Evolutionary conservation across 768 basidiomycete species (phyloP).

Genomic region (Filobasidium floriforme): DNA sequence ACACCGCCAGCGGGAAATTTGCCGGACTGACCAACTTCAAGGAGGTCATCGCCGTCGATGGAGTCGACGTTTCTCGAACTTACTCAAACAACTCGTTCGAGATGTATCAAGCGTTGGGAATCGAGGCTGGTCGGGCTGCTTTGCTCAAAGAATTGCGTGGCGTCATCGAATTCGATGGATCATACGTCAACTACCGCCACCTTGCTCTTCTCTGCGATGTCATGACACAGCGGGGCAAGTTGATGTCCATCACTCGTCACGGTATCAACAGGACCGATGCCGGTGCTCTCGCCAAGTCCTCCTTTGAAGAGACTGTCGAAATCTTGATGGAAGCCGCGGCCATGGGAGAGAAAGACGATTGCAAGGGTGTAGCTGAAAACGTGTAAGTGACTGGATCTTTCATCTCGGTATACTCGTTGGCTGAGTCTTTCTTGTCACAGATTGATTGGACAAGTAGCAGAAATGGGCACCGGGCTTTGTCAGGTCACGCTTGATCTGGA

Average conservation of each 20-base stretch:
- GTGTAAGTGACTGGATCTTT: conserved; percentile 46
- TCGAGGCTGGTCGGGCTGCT: conserved; percentile 90
- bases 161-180: conserved; percentile 98
- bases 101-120: conserved; percentile 86
- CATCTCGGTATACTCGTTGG: not conserved
- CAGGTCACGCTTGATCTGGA: conserved; percentile 94
- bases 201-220: conserved; percentile 92
- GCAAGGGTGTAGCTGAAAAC: conserved; percentile 97
- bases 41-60: conserved; percentile 88
- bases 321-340: conserved; percentile 98
- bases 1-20: conserved; percentile 6
- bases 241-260: conserved; percentile 99
- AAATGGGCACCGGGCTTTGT: conserved; percentile 96
- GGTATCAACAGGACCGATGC: conserved; percentile 98
- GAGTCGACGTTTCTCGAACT: conserved; percentile 85
- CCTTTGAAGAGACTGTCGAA: conserved; percentile 99
- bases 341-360: conserved; percentile 95
- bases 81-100: conserved; percentile 97
- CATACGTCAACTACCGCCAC: conserved; percentile 98
- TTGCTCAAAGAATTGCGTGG: conserved; percentile 87
- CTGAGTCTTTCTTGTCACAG: not conserved
- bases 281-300: conserved; percentile 96
- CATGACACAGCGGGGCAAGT: conserved; percentile 88
- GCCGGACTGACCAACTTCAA: conserved; percentile 66
- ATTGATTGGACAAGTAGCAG: conserved; percentile 98